Percentiles rank a stretch among this genome's conserved stretches.
Evolutionary conservation across 2,329 filamentous ascomycete species (phyloP).

Genomic region (Tolypocladium album): DNA sequence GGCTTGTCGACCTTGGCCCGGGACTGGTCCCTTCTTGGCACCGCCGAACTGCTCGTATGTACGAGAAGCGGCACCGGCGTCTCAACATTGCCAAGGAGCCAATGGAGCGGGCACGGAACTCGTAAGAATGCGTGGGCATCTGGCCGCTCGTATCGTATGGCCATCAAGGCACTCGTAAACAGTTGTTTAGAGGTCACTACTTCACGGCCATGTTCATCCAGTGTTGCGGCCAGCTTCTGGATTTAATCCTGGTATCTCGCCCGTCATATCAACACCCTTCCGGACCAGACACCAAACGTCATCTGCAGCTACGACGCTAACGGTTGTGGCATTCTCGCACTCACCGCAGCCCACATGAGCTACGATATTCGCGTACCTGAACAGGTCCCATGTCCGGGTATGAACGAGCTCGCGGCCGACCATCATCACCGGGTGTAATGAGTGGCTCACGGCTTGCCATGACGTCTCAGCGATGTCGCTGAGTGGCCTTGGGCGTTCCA

Average conservation of each 20-base stretch:
- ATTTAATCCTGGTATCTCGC: background rate
- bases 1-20: background rate
- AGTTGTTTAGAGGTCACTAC: no score
- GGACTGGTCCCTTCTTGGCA: background rate
- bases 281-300: background rate
- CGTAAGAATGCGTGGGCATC: no score
- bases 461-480: background rate
- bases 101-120: background rate
- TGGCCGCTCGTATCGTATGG: no score
- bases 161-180: no score
- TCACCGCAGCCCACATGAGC: background rate
- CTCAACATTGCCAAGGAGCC: background rate
- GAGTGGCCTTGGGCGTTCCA: background rate
- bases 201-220: background rate
- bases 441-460: background rate
- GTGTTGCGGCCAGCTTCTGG: background rate
- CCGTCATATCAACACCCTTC: background rate
- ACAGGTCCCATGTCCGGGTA: background rate
- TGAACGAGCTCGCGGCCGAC: background rate
- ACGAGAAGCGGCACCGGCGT: no score
- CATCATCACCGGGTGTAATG: background rate
- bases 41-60: no score
- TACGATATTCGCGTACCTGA: background rate
- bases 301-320: background rate
- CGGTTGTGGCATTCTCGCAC: background rate